phyloP scores from a whole-genome alignment of 805 yeast genomes.

The Barnettozyma populi region DNA sequence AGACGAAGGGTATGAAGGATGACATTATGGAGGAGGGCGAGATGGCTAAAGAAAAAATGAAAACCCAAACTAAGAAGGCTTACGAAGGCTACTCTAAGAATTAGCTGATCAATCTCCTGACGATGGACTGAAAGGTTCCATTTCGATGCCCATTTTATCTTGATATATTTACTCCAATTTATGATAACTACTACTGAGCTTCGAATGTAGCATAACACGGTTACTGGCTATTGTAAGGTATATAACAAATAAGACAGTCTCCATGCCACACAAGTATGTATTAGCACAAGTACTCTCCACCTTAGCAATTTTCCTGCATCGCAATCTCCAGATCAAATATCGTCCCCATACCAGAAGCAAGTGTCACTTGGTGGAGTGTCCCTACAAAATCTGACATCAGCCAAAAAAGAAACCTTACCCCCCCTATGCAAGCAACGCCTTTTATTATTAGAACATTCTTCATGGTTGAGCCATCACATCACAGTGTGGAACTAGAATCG shows the following conservation, averaged over 20 bases:
- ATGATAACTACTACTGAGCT: no score
- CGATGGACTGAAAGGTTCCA: not conserved
- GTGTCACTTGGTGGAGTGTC: not conserved
- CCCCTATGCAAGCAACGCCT: no score
- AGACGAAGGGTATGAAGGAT: not conserved
- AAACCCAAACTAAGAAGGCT: slow-evolving; percentile 15
- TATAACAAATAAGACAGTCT: no score
- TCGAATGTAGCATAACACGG: no score
- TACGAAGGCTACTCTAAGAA: slow-evolving; percentile 12
- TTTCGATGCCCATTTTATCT: no score
- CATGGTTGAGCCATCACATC: no score
- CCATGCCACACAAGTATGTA: no score
- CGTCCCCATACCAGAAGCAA: not conserved
- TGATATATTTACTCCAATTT: no score
- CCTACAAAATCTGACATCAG: not conserved
- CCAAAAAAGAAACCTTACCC: not conserved
- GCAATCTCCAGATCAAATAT: not conserved
- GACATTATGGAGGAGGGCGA: slow-evolving; percentile 3
- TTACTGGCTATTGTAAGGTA: no score
- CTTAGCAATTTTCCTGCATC: not conserved
- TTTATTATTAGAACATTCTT: no score
- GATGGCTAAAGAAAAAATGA: slow-evolving; percentile 10
- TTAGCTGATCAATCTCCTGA: not conserved
- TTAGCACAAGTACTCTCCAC: no score
- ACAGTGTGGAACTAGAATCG: not conserved